Evolutionary conservation across 139 green algal genomes (phyloP).

Genomic region (Pycnococcus provasolii): DNA sequence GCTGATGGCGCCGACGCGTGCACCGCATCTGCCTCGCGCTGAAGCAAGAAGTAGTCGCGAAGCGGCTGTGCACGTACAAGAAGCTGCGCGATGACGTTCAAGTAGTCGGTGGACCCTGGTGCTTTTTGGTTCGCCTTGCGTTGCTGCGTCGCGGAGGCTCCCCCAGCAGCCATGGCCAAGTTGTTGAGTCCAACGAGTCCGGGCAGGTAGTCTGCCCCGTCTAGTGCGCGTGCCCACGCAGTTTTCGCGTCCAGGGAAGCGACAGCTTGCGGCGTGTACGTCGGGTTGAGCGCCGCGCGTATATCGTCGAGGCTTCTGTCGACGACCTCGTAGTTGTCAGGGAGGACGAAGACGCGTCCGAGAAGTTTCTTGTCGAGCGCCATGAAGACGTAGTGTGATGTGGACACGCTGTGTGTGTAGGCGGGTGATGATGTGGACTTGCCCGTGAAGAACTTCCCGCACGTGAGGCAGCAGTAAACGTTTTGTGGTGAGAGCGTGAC

Average conservation of each 20-base stretch:
- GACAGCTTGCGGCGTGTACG: slow-evolving; percentile 40
- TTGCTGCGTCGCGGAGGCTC: too few relatives aligned
- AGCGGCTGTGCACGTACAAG: slow-evolving; percentile 32
- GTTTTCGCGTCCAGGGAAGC: slow-evolving; percentile 39
- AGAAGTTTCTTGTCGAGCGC: slow-evolving; percentile 55
- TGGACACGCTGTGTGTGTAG: slow-evolving; percentile 85
- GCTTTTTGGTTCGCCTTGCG: slow-evolving; percentile 12
- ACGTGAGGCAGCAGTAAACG: slow-evolving; percentile 96
- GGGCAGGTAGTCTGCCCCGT: slow-evolving; percentile 87
- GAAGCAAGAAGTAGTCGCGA: slow-evolving; percentile 80
- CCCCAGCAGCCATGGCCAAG: slow-evolving; percentile 41
- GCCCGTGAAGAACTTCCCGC: slow-evolving; percentile 96
- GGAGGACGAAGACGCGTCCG: slow-evolving; percentile 85
- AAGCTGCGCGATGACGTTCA: slow-evolving; percentile 78
- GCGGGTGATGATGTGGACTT: slow-evolving; percentile 75
- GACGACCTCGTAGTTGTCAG: slow-evolving; percentile 87
- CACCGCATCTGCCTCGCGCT: slow-evolving; percentile 43
- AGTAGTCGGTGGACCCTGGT: slow-evolving; percentile 66
- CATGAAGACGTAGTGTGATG: slow-evolving; percentile 92
- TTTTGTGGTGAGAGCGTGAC: slow-evolving; percentile 82
- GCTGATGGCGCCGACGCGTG: neutral
- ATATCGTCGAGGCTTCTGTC: slow-evolving; percentile 89
- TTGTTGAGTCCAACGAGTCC: slow-evolving; percentile 92
- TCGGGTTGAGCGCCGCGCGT: slow-evolving; percentile 70
- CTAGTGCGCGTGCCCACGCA: slow-evolving; percentile 75